Conservation (phyloP, 148 eudicot species). For the Drosera capensis region DNA sequence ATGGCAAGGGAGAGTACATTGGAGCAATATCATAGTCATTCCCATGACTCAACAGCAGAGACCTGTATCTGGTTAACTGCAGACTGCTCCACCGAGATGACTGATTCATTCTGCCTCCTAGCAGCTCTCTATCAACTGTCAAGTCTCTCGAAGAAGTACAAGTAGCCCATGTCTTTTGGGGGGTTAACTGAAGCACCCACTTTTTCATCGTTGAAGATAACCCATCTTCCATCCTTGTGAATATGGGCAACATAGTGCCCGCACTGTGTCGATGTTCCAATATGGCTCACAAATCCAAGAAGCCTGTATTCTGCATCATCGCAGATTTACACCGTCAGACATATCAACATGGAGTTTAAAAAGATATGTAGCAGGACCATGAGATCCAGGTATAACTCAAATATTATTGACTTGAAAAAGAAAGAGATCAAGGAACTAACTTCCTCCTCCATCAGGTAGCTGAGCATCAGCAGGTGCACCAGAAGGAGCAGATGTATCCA, state of each 20-base stretch:
- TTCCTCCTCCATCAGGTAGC: slow-evolving; percentile 86
- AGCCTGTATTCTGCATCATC: slow-evolving; percentile 53
- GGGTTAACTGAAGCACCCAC: slow-evolving; percentile 83
- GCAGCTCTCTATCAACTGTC: too few relatives aligned
- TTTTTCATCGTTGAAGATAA: slow-evolving; percentile 76
- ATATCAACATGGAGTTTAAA: too few relatives aligned
- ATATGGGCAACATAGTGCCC: slow-evolving; percentile 98
- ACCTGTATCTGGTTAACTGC: too few relatives aligned
- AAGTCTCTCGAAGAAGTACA: slow-evolving; percentile 46
- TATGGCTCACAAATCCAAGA: slow-evolving; percentile 82
- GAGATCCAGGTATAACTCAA: not conserved
- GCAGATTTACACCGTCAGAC: not conserved
- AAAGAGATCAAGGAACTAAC: slow-evolving; percentile 27
- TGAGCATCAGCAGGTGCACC: slow-evolving; percentile 29
- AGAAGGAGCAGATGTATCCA: slow-evolving; percentile 48
- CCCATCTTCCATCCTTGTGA: slow-evolving; percentile 83
- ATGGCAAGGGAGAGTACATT: too few relatives aligned
- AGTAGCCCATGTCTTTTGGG: slow-evolving; percentile 93
- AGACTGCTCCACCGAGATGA: too few relatives aligned
- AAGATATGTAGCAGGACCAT: not conserved
- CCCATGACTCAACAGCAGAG: too few relatives aligned
- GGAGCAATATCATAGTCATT: too few relatives aligned
- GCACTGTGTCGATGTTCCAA: slow-evolving; percentile 91
- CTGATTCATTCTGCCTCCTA: too few relatives aligned
- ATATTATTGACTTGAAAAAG: not conserved